phyloP scores from a whole-genome alignment of 2,329 filamentous ascomycete genomes.

The Fusarium subtropicale region DNA sequence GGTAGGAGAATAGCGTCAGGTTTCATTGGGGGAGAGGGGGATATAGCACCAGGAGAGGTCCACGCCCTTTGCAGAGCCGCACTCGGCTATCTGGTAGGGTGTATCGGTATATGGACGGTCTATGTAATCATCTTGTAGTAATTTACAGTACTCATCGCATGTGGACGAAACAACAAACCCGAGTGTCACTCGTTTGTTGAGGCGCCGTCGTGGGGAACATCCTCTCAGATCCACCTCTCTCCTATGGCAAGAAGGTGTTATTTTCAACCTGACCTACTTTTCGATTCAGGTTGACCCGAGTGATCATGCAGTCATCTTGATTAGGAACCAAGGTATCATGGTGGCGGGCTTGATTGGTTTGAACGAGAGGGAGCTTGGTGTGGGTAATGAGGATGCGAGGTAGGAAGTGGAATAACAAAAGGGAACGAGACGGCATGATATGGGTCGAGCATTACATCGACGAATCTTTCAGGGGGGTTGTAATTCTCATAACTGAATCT shows the following conservation, averaged over 20 bases:
- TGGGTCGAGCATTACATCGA: background rate
- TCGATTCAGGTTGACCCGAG: background rate
- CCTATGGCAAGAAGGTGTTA: background rate
- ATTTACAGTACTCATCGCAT: background rate
- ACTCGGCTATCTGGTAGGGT: background rate
- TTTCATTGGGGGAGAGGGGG: background rate
- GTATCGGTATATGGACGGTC: background rate
- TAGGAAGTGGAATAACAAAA: background rate
- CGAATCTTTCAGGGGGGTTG: background rate
- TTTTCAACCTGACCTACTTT: slow-evolving; percentile 12
- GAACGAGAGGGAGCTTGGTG: background rate
- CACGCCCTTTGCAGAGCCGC: background rate
- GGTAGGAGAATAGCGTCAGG: background rate
- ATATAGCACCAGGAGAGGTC: background rate
- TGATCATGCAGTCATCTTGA: slow-evolving; percentile 2
- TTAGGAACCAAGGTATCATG: background rate
- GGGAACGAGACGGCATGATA: background rate
- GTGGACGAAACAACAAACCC: background rate
- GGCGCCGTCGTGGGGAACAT: background rate
- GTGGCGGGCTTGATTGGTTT: background rate
- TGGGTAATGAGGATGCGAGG: background rate
- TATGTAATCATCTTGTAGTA: background rate
- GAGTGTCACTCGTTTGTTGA: background rate
- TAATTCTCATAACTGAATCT: background rate
- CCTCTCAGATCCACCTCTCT: background rate